These are phyloP conservation scores for Tetrapisispora fleetii DNA, from an alignment of 805 yeast genomes.

Conservation along the genomic window DNA sequence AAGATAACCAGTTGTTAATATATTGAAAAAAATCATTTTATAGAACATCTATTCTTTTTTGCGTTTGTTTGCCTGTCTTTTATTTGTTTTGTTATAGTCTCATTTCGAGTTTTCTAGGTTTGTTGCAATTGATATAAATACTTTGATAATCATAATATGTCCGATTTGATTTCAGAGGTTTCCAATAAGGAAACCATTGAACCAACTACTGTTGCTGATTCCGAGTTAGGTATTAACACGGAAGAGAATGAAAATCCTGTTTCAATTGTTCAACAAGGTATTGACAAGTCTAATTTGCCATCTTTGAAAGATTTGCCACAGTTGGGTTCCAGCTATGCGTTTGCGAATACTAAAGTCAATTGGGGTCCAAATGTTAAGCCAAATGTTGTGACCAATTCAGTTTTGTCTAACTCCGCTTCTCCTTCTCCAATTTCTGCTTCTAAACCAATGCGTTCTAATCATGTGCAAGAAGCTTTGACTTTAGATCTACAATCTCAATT, in stretches of 20 bases:
- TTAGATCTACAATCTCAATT: slow-evolving; percentile 61
- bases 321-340: slow-evolving; percentile 41
- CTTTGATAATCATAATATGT: neutral
- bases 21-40: neutral
- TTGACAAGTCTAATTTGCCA: slow-evolving; percentile 13
- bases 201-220: slow-evolving; percentile 3
- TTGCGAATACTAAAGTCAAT: slow-evolving; percentile 21
- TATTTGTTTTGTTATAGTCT: neutral
- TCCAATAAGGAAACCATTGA: slow-evolving; percentile 2
- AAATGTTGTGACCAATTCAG: slow-evolving; percentile 13
- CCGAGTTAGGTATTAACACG: neutral
- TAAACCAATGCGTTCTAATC: slow-evolving; percentile 45
- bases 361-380: slow-evolving; percentile 41
- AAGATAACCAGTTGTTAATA: neutral
- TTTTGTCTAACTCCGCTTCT: slow-evolving; percentile 16
- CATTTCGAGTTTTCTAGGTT: neutral
- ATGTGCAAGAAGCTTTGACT: slow-evolving; percentile 71
- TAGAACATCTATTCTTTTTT: neutral
- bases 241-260: slow-evolving; percentile 5
- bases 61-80: neutral
- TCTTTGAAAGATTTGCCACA: slow-evolving; percentile 50
- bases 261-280: slow-evolving; percentile 3
- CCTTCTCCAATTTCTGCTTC: slow-evolving; percentile 23
- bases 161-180: neutral
- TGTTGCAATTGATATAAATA: neutral